phyloP scores from a whole-genome alignment of 192 early-diverging fungal species.

The Coemansia asiatica region DNA sequence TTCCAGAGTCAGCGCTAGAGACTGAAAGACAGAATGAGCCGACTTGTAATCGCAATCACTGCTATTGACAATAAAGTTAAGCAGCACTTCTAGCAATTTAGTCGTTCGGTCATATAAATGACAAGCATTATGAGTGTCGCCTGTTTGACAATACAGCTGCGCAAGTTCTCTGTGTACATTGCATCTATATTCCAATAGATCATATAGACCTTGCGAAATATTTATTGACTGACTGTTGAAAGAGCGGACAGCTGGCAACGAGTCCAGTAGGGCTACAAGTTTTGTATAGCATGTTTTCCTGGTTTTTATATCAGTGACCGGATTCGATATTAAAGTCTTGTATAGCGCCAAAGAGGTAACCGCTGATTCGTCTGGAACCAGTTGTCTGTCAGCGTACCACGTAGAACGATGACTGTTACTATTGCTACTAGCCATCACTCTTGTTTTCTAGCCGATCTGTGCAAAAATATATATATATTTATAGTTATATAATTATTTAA shows the following conservation, averaged over 20 bases:
- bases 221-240: constrained; percentile 6
- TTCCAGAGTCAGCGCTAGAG: constrained; percentile 5
- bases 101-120: not conserved
- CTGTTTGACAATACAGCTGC: not conserved
- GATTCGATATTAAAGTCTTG: constrained; percentile 9
- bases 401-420: not conserved
- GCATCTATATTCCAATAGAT: not conserved
- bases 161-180: not conserved
- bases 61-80: not conserved
- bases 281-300: constrained; percentile 14
- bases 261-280: constrained; percentile 11
- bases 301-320: constrained; percentile 7
- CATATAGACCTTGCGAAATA: not conserved
- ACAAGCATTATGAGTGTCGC: not conserved
- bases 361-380: constrained; percentile 19
- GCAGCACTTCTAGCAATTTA: not conserved
- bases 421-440: not conserved
- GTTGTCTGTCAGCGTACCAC: constrained; percentile 14
- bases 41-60: not conserved
- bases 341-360: constrained; percentile 15
- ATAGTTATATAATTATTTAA: no score
- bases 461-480: not conserved
- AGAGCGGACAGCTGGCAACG: constrained; percentile 5
- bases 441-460: not conserved
- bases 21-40: not conserved